Evolutionary conservation across 495 filamentous ascomycete genomes (phyloP).

Genomic region (Penicillium subrubescens): DNA sequence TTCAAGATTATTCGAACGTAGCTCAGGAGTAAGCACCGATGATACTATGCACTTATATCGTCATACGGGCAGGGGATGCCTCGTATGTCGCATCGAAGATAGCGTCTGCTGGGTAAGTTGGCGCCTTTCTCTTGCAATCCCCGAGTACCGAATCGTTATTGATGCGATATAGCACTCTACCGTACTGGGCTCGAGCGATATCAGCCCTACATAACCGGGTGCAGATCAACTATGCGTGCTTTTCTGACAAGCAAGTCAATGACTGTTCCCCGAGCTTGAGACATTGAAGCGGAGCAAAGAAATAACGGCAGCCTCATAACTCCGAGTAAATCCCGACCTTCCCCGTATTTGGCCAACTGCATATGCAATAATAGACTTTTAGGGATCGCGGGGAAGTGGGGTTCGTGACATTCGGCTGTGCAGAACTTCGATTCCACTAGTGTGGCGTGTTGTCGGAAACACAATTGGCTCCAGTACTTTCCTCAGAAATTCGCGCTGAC

Average conservation of each 20-base stretch:
- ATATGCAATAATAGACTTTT: background rate
- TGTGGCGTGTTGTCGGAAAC: background rate
- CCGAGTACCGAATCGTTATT: no score
- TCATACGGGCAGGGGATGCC: background rate
- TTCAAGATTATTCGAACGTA: background rate
- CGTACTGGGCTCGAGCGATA: background rate
- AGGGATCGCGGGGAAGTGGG: constrained; percentile 5
- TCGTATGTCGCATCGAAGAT: background rate
- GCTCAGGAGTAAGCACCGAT: background rate
- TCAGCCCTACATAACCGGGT: background rate
- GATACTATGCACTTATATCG: background rate
- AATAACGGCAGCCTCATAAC: background rate
- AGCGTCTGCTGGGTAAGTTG: background rate
- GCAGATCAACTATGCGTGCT: background rate
- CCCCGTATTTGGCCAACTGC: background rate
- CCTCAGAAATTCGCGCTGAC: background rate
- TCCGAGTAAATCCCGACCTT: background rate
- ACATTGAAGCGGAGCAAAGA: background rate
- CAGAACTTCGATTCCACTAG: background rate
- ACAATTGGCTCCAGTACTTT: background rate
- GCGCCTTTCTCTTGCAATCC: background rate
- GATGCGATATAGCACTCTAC: background rate
- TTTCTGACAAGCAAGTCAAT: background rate
- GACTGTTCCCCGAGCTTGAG: background rate
- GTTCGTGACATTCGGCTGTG: background rate